Conservation (phyloP, 768 basidiomycete species). For the Lentinus brumalis region DNA sequence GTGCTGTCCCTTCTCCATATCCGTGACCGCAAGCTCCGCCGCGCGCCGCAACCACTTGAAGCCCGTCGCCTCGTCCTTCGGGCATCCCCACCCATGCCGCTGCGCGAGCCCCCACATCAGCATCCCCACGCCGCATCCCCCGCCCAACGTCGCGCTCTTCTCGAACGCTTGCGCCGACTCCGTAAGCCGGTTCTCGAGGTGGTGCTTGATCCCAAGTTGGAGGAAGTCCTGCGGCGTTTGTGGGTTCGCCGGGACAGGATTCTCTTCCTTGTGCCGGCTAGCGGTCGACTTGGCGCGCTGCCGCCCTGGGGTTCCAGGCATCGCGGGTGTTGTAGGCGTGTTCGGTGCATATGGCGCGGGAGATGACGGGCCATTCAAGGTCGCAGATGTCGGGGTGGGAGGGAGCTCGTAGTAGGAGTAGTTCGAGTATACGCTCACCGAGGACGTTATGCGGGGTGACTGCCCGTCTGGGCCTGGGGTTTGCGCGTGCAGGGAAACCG, state of each 20-base stretch:
- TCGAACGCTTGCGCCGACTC: slow-evolving; percentile 79
- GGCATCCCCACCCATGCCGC: slow-evolving; percentile 87
- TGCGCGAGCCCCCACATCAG: slow-evolving; percentile 88
- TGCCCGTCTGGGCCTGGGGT: not conserved
- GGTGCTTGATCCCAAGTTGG: slow-evolving; percentile 75
- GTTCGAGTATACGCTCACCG: slow-evolving; percentile 54
- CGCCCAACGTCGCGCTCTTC: slow-evolving; percentile 67
- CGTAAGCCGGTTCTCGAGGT: slow-evolving; percentile 68
- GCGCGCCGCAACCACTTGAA: slow-evolving; percentile 85
- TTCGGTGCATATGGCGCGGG: slow-evolving; percentile 8
- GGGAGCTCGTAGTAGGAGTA: slow-evolving; percentile 72
- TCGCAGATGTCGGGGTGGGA: slow-evolving; percentile 42
- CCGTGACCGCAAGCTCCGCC: slow-evolving; percentile 77
- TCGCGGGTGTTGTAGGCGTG: slow-evolving; percentile 1
- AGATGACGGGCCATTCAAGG: slow-evolving; percentile 33
- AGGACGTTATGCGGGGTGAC: slow-evolving; percentile 15
- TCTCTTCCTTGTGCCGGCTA: slow-evolving; percentile 2
- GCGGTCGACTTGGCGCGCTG: slow-evolving; percentile 1
- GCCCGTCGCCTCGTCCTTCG: slow-evolving; percentile 74
- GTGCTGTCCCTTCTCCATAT: slow-evolving; percentile 64
- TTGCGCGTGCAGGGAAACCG: not conserved
- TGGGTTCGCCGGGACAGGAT: slow-evolving; percentile 10
- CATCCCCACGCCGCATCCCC: slow-evolving; percentile 89
- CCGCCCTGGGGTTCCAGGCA: not conserved
- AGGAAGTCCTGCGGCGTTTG: slow-evolving; percentile 66